phyloP scores from a whole-genome alignment of 306 rosid genomes.

The Astragalus glycyphyllos region DNA sequence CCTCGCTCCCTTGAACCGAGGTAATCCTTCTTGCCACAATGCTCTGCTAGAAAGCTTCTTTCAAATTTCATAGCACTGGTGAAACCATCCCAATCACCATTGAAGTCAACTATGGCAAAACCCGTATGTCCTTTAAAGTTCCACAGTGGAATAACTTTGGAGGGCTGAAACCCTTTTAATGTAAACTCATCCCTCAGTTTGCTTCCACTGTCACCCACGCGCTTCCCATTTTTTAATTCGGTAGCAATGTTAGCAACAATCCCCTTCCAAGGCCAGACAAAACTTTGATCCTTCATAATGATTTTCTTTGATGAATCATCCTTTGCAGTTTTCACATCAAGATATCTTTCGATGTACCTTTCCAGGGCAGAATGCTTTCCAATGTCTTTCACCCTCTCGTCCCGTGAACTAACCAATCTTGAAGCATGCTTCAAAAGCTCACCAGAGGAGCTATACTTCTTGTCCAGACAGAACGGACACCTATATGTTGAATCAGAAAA shows the following conservation, averaged over 20 bases:
- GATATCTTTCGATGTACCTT: conserved; percentile 47
- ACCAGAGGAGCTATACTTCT: conserved; percentile 42
- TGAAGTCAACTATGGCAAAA: conserved; percentile 69
- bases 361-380: conserved; percentile 69
- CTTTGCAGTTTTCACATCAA: not conserved
- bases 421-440: conserved; percentile 69
- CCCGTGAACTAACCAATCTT: conserved; percentile 32
- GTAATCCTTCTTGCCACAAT: conserved; percentile 66
- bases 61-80: conserved; percentile 68
- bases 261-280: conserved; percentile 81
- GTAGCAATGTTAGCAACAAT: conserved; percentile 70
- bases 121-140: conserved; percentile 69
- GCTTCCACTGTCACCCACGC: conserved; percentile 70
- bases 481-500: conserved; percentile 52
- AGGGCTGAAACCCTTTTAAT: conserved; percentile 69
- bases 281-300: conserved; percentile 37
- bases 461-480: conserved; percentile 71
- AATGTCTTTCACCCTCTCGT: conserved; percentile 44
- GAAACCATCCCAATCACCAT: conserved; percentile 76
- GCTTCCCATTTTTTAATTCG: conserved; percentile 50
- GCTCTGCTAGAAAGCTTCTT: conserved; percentile 55
- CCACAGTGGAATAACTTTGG: conserved; percentile 75
- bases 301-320: not conserved
- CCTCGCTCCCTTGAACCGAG: conserved; percentile 24
- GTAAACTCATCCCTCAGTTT: conserved; percentile 62